Percentiles rank a stretch among this genome's conserved stretches.
Evolutionary conservation across 2,329 filamentous ascomycete genomes (phyloP).

Genomic region (Laburnicola sp.): DNA sequence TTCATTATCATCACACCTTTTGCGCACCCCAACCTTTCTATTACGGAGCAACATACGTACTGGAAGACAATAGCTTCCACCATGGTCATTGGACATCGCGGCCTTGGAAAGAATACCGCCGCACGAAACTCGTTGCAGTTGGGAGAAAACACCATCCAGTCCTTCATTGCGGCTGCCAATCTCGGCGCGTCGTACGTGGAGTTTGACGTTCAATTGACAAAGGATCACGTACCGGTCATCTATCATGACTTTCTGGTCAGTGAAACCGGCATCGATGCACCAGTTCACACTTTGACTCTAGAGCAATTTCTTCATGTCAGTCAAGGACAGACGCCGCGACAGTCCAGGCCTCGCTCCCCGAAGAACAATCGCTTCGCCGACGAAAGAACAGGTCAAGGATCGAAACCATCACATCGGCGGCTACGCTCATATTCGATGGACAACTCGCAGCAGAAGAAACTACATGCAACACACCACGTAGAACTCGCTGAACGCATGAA

Average conservation of each 20-base stretch:
- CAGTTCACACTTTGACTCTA: slow-evolving; percentile 89
- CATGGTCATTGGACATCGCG: slow-evolving; percentile 75
- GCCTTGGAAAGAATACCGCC: slow-evolving; percentile 84
- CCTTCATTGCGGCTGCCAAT: slow-evolving; percentile 94
- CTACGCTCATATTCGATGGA: slow-evolving; percentile 64
- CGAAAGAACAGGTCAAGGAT: slow-evolving; percentile 16
- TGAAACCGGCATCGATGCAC: slow-evolving; percentile 95
- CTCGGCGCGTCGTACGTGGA: slow-evolving; percentile 76
- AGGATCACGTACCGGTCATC: slow-evolving; percentile 96
- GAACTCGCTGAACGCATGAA: slow-evolving; percentile 85
- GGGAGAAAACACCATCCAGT: slow-evolving; percentile 95
- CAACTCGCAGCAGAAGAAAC: slow-evolving; percentile 45
- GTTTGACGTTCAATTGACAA: slow-evolving; percentile 94
- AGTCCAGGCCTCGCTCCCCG: slow-evolving; percentile 54
- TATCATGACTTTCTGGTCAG: slow-evolving; percentile 98
- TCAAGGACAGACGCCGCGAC: slow-evolving; percentile 53
- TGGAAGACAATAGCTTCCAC: slow-evolving; percentile 92
- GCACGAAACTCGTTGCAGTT: slow-evolving; percentile 86
- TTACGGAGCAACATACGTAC: slow-evolving; percentile 89
- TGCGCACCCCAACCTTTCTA: slow-evolving; percentile 87
- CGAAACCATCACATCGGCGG: slow-evolving; percentile 33
- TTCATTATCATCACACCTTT: slow-evolving; percentile 95
- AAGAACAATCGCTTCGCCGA: slow-evolving; percentile 17
- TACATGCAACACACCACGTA: slow-evolving; percentile 48
- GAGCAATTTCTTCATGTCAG: slow-evolving; percentile 95